phyloP scores from a whole-genome alignment of 2,329 filamentous ascomycete species.

The Ophiostoma angusticollis region DNA sequence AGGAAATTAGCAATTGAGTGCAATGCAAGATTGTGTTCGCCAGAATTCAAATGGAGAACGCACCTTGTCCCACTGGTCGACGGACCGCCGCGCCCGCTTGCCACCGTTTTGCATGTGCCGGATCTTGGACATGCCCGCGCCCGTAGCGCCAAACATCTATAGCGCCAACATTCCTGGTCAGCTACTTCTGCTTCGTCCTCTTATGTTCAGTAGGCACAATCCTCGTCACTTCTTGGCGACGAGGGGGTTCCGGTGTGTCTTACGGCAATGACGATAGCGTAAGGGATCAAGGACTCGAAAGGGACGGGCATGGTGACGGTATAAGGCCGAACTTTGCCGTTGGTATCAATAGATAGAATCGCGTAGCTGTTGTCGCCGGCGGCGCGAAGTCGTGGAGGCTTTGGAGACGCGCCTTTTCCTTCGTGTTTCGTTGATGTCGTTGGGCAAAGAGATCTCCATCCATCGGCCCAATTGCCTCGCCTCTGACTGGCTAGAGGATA shows the following conservation, averaged over 20 bases:
- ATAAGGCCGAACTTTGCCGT: not conserved
- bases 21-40: no score
- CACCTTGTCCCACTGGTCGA: slow-evolving; percentile 53
- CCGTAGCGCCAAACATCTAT: slow-evolving; percentile 52
- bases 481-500: no score
- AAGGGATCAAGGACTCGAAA: slow-evolving; percentile 51
- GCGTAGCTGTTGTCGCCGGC: slow-evolving; percentile 4
- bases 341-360: slow-evolving; percentile 8
- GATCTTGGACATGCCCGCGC: slow-evolving; percentile 43
- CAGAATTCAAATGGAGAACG: slow-evolving; percentile 11
- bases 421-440: no score
- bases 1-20: slow-evolving; percentile 22
- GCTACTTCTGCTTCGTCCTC: not conserved
- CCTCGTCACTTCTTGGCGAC: no score
- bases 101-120: slow-evolving; percentile 46
- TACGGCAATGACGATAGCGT: slow-evolving; percentile 51
- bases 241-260: slow-evolving; percentile 17
- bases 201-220: no score
- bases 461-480: no score
- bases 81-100: slow-evolving; percentile 45
- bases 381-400: no score
- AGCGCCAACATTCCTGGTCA: not conserved
- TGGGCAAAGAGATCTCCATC: no score
- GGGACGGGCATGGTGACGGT: slow-evolving; percentile 43
- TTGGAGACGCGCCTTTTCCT: no score